Evolutionary conservation across 2,329 filamentous ascomycete species (phyloP), one percentile per base, ranked within the genome.

Genomic region (Berkeleyomyces rouxiae): DNA sequence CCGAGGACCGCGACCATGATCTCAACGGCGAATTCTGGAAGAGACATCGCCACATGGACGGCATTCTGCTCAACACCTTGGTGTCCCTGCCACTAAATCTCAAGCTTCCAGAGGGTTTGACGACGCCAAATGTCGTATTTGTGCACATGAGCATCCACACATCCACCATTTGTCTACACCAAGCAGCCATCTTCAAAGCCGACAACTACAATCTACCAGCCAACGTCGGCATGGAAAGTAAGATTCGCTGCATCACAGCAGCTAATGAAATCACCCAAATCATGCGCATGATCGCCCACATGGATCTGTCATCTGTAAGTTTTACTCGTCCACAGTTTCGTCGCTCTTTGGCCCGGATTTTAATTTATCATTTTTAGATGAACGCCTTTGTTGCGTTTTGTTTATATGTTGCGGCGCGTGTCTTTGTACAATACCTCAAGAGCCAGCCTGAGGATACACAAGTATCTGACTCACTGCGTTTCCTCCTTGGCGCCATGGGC

Each of bases 81-180:
- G 80, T 97, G 16, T 86, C 85, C 47, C 77, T 97, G n/a, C 92
- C 93, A 0, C 79, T 82, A 42, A 80, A 87, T 67, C 79, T 97
- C 40, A 89, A 92, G 67, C 77, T 97, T 40, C 90, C 93, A 0
- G 75, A 76, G 13, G 90, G 89, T 0, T 75, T 96, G 42, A 76
- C 78, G 13, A 87, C 91, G 69, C 81, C 90, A 3, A 97, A 96
- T 67, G 84, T 92, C 61, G 84, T 97, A 3, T 97, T 96, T 71
- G 84, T 88, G 63, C 97, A 97, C 69, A 96, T 99, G 90, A 90
- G 88, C 70, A 90, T 99, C 40, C 91, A 97, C 71, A 96, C 93
- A 0, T 95, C 91, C 0, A 90, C 90, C 1, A 97, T 99, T 61
- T 97, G 92, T 72, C 77, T 99, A n/a, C 93, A 99, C 70, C 93